These are phyloP conservation scores for Backusella morwellensis DNA, from an alignment of 192 early-diverging fungal genomes.

Conservation along the genomic window DNA sequence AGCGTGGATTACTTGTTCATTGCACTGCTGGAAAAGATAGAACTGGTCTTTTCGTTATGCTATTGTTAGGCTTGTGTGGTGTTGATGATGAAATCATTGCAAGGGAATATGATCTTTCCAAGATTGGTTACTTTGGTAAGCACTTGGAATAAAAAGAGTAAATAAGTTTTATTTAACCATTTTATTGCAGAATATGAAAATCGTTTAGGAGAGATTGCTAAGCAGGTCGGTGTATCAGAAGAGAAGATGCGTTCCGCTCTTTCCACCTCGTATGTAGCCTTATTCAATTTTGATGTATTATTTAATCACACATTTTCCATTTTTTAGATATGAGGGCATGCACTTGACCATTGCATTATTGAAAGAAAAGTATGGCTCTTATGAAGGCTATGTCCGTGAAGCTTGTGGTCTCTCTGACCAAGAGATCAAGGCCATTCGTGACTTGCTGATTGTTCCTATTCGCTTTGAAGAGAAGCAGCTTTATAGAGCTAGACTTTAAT, in stretches of 20 bases:
- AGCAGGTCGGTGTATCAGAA: conserved; percentile 5
- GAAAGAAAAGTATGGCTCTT: conserved; percentile 45
- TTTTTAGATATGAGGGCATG: conserved; percentile 23
- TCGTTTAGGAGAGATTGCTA: conserved; percentile 15
- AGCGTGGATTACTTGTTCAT: conserved; percentile 54
- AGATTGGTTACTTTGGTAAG: conserved; percentile 39
- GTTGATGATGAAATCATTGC: conserved; percentile 69
- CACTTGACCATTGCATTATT: conserved; percentile 35
- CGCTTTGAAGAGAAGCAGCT: conserved; percentile 35
- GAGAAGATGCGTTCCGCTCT: conserved; percentile 30
- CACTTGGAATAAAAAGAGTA: background rate
- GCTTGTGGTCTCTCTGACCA: conserved; percentile 38
- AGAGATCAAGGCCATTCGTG: conserved; percentile 40
- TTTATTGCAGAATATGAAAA: background rate
- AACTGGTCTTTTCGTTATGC: conserved; percentile 59
- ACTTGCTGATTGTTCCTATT: conserved; percentile 42
- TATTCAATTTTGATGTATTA: background rate
- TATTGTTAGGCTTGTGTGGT: conserved; percentile 58
- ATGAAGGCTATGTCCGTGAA: conserved; percentile 42
- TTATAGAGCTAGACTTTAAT: conserved; percentile 14
- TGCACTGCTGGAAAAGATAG: conserved; percentile 74
- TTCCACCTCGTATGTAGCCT: conserved; percentile 11
- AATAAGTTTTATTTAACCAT: background rate
- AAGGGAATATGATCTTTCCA: conserved; percentile 60
- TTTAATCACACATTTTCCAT: background rate